These are phyloP conservation scores for Pseudogymnoascus sp. DNA, from an alignment of 2,329 filamentous ascomycete genomes.

Conservation along the genomic window DNA sequence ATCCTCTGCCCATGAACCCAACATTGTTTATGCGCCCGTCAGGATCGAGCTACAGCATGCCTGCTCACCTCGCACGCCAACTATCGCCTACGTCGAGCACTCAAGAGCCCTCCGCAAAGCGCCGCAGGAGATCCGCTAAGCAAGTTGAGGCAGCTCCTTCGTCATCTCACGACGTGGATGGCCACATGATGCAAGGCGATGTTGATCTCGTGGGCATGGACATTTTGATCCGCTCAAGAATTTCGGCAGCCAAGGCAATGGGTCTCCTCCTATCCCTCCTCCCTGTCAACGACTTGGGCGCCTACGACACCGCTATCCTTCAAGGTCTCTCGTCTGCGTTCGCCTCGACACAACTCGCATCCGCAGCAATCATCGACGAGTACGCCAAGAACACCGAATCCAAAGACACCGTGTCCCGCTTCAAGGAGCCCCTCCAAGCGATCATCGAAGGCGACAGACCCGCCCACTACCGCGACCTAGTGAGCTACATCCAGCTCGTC, in stretches of 20 bases:
- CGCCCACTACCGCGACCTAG: slow-evolving; percentile 76
- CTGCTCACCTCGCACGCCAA: slow-evolving; percentile 33
- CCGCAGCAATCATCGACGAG: slow-evolving; percentile 80
- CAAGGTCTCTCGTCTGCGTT: slow-evolving; percentile 62
- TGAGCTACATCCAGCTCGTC: slow-evolving; percentile 81
- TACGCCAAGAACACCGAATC: slow-evolving; percentile 57
- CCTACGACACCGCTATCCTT: slow-evolving; percentile 57
- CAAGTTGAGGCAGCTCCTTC: slow-evolving; percentile 56
- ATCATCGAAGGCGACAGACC: slow-evolving; percentile 79
- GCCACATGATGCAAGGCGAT: slow-evolving; percentile 95
- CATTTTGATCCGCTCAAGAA: slow-evolving; percentile 76
- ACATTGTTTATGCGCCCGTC: slow-evolving; percentile 89
- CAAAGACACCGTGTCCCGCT: slow-evolving; percentile 46
- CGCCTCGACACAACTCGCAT: slow-evolving; percentile 78
- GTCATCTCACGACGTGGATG: slow-evolving; percentile 92
- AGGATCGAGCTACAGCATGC: slow-evolving; percentile 65
- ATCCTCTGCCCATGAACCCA: slow-evolving; percentile 87
- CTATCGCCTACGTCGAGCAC: slow-evolving; percentile 39
- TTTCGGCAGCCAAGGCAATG: slow-evolving; percentile 79
- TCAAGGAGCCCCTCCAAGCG: slow-evolving; percentile 56
- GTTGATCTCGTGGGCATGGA: slow-evolving; percentile 90
- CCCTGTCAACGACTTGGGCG: slow-evolving; percentile 52
- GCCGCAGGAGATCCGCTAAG: slow-evolving; percentile 79
- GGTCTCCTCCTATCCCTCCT: slow-evolving; percentile 74
- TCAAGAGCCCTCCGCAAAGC: slow-evolving; percentile 59